These are phyloP conservation scores for Amanita brunnescens DNA, from an alignment of 768 basidiomycete genomes.

Conservation along the genomic window DNA sequence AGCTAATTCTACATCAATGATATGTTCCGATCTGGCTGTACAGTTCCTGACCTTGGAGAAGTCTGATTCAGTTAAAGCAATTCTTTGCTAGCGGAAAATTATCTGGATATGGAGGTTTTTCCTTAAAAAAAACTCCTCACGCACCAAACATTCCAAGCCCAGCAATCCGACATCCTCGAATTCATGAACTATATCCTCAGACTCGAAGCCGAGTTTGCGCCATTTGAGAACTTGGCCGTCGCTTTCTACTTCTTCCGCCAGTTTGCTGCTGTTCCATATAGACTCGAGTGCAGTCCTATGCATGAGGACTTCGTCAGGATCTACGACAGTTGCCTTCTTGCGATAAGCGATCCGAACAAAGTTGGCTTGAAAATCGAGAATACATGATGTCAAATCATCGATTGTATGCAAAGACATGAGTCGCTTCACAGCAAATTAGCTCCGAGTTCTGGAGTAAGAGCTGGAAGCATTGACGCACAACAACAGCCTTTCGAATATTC, in stretches of 20 bases:
- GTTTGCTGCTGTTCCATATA: slow-evolving; percentile 59
- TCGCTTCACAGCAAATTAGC: slow-evolving; percentile 34
- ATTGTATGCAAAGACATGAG: slow-evolving; percentile 77
- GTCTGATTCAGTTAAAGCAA: slow-evolving; percentile 62
- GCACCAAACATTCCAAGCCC: slow-evolving; percentile 74
- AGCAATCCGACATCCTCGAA: slow-evolving; percentile 73
- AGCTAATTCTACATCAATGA: slow-evolving; percentile 31
- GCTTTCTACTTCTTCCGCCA: slow-evolving; percentile 43
- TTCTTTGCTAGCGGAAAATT: slow-evolving; percentile 39
- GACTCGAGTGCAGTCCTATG: slow-evolving; percentile 51
- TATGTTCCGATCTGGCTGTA: not conserved
- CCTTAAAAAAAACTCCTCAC: slow-evolving; percentile 14
- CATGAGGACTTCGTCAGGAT: slow-evolving; percentile 50
- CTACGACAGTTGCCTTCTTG: slow-evolving; percentile 73
- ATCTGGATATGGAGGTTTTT: not conserved
- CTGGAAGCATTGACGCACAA: slow-evolving; percentile 41
- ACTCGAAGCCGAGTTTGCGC: slow-evolving; percentile 70
- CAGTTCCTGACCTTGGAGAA: slow-evolving; percentile 57
- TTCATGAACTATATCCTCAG: slow-evolving; percentile 66
- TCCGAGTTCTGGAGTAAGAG: not conserved
- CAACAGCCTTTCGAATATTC: slow-evolving; percentile 74
- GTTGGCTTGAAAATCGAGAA: slow-evolving; percentile 85
- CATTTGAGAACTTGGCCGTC: slow-evolving; percentile 52
- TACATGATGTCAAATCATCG: slow-evolving; percentile 75
- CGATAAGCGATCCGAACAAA: slow-evolving; percentile 71